Evolutionary conservation across 1,139 yeast species (phyloP).

Genomic region (Blastobotrys elegans): DNA sequence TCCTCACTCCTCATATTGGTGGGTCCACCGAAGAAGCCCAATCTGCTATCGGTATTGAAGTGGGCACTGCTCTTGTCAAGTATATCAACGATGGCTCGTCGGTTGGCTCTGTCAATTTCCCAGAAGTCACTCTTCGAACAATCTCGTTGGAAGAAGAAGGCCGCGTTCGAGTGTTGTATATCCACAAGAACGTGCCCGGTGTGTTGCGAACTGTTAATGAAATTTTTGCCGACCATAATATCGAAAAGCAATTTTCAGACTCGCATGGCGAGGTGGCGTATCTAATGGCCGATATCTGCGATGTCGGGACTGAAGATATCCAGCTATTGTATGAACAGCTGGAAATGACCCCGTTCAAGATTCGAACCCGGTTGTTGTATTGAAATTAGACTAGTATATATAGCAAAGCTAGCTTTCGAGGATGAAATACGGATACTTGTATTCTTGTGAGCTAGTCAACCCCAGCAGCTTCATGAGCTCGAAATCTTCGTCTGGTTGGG

Average conservation of each 20-base stretch:
- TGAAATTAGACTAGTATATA: no score
- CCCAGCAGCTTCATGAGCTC: background rate
- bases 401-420: background rate
- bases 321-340: constrained; percentile 79
- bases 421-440: background rate
- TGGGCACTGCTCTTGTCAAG: constrained; percentile 75
- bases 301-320: constrained; percentile 77
- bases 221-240: constrained; percentile 89
- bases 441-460: background rate
- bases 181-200: constrained; percentile 98
- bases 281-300: constrained; percentile 95
- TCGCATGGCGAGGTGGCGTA: constrained; percentile 95
- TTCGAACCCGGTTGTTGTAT: constrained; percentile 85
- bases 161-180: constrained; percentile 84
- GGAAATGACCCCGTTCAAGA: constrained; percentile 86
- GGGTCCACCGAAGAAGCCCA: constrained; percentile 99
- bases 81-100: constrained; percentile 96
- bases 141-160: constrained; percentile 83
- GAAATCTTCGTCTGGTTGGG: background rate
- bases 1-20: constrained; percentile 96
- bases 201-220: constrained; percentile 96
- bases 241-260: constrained; percentile 96
- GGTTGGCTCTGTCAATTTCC: constrained; percentile 97
- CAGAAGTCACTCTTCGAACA: constrained; percentile 91
- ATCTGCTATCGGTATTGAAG: constrained; percentile 96